These are phyloP conservation scores for Lumnitzera racemosa DNA, from an alignment of 345 rosid species.

Conservation along the genomic window DNA sequence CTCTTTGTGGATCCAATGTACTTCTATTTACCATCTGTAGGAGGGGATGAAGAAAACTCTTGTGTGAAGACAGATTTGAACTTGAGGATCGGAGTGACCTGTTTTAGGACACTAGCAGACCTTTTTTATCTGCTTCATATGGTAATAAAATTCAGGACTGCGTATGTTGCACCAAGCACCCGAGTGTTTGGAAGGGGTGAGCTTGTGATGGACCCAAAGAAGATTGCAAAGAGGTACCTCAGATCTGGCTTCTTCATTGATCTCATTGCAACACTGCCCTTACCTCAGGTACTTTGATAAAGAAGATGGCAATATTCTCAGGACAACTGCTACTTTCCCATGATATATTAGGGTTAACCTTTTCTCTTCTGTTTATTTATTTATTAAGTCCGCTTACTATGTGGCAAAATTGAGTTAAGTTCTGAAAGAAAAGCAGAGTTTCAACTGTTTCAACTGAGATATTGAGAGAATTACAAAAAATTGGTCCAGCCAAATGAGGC, in stretches of 20 bases:
- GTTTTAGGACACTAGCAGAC: constrained; percentile 73
- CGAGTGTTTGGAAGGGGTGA: constrained; percentile 93
- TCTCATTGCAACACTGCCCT: constrained; percentile 80
- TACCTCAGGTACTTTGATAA: constrained; percentile 63
- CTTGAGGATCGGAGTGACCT: constrained; percentile 55
- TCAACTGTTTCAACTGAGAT: too few species aligned
- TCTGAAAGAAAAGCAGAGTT: too few species aligned
- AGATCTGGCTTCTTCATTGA: constrained; percentile 79
- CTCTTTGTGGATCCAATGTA: constrained; percentile 86
- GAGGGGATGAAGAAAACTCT: constrained; percentile 21
- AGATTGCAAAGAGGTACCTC: constrained; percentile 62
- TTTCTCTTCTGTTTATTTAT: too few species aligned
- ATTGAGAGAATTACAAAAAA: too few species aligned
- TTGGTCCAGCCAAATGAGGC: too few species aligned
- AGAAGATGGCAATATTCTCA: background rate
- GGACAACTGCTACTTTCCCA: background rate
- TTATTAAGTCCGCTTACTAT: too few species aligned
- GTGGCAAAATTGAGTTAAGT: too few species aligned
- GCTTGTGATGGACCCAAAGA: constrained; percentile 84
- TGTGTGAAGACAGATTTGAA: constrained; percentile 63
- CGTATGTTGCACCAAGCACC: constrained; percentile 74
- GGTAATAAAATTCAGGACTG: constrained; percentile 83
- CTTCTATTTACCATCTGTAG: constrained; percentile 65
- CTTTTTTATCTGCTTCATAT: constrained; percentile 77
- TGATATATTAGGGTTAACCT: background rate